Evolutionary conservation across 2,329 filamentous ascomycete genomes (phyloP), one percentile per base, ranked within the genome.

Genomic region (Exophiala mesophila): DNA sequence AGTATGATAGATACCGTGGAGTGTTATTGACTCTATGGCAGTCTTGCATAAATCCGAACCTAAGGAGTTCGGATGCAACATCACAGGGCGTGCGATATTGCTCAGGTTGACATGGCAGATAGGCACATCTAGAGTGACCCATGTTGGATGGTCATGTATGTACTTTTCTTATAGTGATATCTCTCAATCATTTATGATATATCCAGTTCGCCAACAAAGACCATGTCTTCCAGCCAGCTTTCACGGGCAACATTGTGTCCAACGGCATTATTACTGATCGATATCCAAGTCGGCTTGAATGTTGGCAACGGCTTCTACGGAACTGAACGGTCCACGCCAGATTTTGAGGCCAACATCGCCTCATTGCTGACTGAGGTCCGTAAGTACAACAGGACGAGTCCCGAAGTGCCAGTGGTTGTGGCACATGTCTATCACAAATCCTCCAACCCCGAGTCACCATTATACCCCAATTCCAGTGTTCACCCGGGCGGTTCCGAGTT

Each of bases 371-470:
- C 47, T 3, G 53, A 57, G 21, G 67, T 65, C 45, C 64, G 64
- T 9, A 20, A 19, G 16, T 43, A 45, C 44, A 19, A 57, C 44
- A 12, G 21, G 3, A 20, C 9, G 12, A 37, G 6, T 36, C 20
- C 32, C 24, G 30, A 29, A 2, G 13, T 2, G 10, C 34, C 43
- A 7, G 33, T 63, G 3, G 57, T 65, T 24, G 61, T 73, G 26
- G 64, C 71, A 35, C 71, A 74, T 51, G 47, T 74, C 9, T 64
- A 63, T 38, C 71, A 74, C 53, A 60, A 66, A 16, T 72, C 69
- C 3, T 49, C 55, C 13, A 49, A 55, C 1, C 54, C 63, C 0
- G 37, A 37, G 1, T 67, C 63, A 1, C 57, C 59, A 3, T 57
- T 74, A 2, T 60, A 68, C 38, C 65, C 66, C 0, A 45, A 55